Evolutionary conservation across 345 rosid species (phyloP), one percentile per base, ranked within the genome.

Genomic region (Ceriops zippeliana): DNA sequence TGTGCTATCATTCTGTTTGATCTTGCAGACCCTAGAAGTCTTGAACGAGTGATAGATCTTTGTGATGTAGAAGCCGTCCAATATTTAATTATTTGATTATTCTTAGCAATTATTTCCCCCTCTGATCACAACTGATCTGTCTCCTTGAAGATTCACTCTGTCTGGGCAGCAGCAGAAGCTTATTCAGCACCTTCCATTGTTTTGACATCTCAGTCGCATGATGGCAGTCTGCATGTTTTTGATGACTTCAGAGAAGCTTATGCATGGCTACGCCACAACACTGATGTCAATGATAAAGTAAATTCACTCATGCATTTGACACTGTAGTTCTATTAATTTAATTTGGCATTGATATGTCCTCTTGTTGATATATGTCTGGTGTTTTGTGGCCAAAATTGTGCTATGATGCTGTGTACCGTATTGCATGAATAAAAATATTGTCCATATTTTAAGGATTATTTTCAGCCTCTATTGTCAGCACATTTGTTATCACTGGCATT

Each of bases 161-260:
- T 95, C 71, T 95, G 99, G 99, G 99, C 99, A 62, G 98, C 97
- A 57, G 99, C 99, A 32, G 98, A 95, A 87, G 99, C 99, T 71
- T 95, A 92, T 85, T 95, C 99, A 61, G 99, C 99, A 42, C 99
- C 99, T 32, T 95, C 99, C 47, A 95, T 95, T 52, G 99, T 95
- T 31, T 80, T 95, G 77, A 95, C 98, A 63, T 86, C 99, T 61
- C 79, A 82, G 34, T 79, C 96, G 0, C 86, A 68, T 0, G 90
- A 90, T 70, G 99, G 99, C 49, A 71, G 74, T 35, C 79, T 90
- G 35, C 99, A 91, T 58, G 99, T 95, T 61, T 95, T 95, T 76
- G 98, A 95, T 83, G 99, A 95, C 82, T 95, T 95, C 73, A 92
- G 99, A 76, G 99, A 95, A 89, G 96, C 97, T 63, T 91, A 91